Conservation (phyloP, 106 monocot species). For the Triglochin maritima region DNA sequence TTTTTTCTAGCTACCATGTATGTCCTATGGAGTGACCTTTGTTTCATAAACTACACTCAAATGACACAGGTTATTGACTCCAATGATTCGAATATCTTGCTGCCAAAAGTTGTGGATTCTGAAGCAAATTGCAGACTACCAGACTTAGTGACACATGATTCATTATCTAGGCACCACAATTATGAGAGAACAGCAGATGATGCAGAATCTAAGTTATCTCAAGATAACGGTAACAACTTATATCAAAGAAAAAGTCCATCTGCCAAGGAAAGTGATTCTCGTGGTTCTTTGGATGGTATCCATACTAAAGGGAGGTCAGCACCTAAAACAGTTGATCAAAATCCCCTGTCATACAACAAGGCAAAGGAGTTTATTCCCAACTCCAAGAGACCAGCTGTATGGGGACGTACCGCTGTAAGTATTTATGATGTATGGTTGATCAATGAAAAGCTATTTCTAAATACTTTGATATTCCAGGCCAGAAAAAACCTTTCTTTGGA, state of each 20-base stretch:
- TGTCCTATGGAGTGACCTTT: too few relatives aligned
- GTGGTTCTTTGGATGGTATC: not conserved
- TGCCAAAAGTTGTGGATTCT: not conserved
- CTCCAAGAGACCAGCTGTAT: constrained; percentile 3
- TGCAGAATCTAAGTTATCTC: not conserved
- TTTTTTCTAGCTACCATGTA: too few relatives aligned
- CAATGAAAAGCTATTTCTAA: not conserved
- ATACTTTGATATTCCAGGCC: constrained; percentile 10
- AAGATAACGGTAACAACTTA: not conserved
- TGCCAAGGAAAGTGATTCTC: not conserved
- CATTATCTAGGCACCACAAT: not conserved
- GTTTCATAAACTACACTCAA: too few relatives aligned
- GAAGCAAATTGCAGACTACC: constrained; percentile 1
- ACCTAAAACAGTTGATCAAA: not conserved
- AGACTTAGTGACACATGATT: constrained; percentile 1
- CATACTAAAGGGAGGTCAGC: not conserved
- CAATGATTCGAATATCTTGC: not conserved
- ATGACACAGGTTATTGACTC: constrained; percentile 3
- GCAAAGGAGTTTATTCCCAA: not conserved
- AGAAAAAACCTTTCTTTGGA: constrained; percentile 31
- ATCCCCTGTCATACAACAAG: not conserved
- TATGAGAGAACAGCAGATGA: not conserved
- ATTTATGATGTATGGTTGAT: not conserved
- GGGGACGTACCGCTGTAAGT: constrained; percentile 25
- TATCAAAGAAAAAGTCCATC: not conserved